phyloP scores from a whole-genome alignment of 139 green algal species.

The Picochlorum sp. region DNA sequence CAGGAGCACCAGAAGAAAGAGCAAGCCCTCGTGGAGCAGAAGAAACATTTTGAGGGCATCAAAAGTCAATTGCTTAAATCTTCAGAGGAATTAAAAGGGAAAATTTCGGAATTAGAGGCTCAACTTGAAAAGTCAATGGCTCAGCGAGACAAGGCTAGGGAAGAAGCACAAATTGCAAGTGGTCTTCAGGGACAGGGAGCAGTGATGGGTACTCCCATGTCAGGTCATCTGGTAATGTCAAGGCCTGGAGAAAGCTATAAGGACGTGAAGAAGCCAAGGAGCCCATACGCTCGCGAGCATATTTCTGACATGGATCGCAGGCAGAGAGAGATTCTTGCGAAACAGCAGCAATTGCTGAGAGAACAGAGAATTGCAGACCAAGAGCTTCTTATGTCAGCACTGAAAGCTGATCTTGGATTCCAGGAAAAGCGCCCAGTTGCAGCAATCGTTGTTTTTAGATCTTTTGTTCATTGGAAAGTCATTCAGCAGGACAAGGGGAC shows the following conservation, averaged over 20 bases:
- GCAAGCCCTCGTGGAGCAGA: not conserved
- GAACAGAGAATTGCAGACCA: constrained; percentile 81
- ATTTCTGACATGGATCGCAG: constrained; percentile 61
- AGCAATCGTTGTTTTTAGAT: constrained; percentile 83
- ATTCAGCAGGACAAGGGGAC: constrained; percentile 88
- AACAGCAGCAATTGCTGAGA: constrained; percentile 73
- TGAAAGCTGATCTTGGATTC: constrained; percentile 63
- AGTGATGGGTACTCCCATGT: no score
- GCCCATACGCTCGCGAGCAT: constrained; percentile 2
- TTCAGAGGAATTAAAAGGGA: no score
- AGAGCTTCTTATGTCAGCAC: constrained; percentile 64
- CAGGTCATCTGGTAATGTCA: no score
- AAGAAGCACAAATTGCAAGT: constrained; percentile 28
- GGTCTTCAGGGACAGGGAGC: no score
- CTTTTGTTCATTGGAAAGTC: constrained; percentile 77
- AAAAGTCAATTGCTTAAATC: no score
- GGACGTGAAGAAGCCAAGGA: not conserved
- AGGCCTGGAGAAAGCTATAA: not conserved
- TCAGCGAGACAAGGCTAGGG: constrained; percentile 63
- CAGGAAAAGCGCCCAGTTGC: constrained; percentile 72
- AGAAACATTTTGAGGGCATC: no score
- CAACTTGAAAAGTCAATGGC: no score
- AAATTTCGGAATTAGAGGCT: no score
- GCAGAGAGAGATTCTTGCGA: constrained; percentile 70
- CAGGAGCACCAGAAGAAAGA: constrained; percentile 6